Conservation (phyloP, 1,284 basidiomycete genomes). For the Rhodotorula sp. region DNA sequence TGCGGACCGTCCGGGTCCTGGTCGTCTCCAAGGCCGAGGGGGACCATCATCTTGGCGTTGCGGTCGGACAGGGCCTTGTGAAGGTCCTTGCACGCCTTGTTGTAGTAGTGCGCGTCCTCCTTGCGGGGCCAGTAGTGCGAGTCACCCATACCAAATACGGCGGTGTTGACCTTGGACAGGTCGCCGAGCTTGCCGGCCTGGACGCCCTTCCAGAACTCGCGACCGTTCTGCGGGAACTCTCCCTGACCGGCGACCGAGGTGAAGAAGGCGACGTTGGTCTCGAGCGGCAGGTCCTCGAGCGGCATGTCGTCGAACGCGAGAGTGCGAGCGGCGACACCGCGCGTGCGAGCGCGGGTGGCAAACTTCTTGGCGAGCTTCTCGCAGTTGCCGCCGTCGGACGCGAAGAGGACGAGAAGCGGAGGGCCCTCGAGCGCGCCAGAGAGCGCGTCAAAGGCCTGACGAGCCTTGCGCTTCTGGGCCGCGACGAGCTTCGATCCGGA, state of each 20-base stretch:
- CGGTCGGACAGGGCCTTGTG: slow-evolving; percentile 68
- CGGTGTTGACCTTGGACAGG: slow-evolving; percentile 65
- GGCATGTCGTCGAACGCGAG: slow-evolving; percentile 73
- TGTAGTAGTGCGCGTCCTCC: slow-evolving; percentile 96
- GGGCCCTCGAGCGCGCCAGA: slow-evolving; percentile 84
- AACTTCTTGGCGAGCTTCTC: slow-evolving; percentile 95
- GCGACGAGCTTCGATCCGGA: slow-evolving; percentile 68
- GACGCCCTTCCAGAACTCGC: slow-evolving; percentile 82
- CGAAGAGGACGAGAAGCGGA: slow-evolving; percentile 82
- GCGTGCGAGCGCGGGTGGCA: slow-evolving; percentile 73
- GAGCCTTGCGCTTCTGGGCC: slow-evolving; percentile 76
- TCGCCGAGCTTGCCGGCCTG: slow-evolving; percentile 51
- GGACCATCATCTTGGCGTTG: slow-evolving; percentile 67
- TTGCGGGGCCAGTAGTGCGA: slow-evolving; percentile 98
- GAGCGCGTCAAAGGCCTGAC: slow-evolving; percentile 81
- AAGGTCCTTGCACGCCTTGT: slow-evolving; percentile 92
- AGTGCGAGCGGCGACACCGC: slow-evolving; percentile 75
- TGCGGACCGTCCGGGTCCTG: slow-evolving; percentile 95
- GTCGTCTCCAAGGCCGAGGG: slow-evolving; percentile 87
- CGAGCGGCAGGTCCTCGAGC: slow-evolving; percentile 65
- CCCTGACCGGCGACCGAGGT: slow-evolving; percentile 99
- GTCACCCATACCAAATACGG: slow-evolving; percentile 95
- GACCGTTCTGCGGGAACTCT: slow-evolving; percentile 93
- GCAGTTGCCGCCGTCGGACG: slow-evolving; percentile 89
- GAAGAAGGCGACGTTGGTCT: slow-evolving; percentile 75